A percentile compares a stretch with the other conserved stretches of the same genome.
phyloP scores from a whole-genome alignment of 192 early-diverging fungal genomes.

The Spizellomyces punctatus region DNA sequence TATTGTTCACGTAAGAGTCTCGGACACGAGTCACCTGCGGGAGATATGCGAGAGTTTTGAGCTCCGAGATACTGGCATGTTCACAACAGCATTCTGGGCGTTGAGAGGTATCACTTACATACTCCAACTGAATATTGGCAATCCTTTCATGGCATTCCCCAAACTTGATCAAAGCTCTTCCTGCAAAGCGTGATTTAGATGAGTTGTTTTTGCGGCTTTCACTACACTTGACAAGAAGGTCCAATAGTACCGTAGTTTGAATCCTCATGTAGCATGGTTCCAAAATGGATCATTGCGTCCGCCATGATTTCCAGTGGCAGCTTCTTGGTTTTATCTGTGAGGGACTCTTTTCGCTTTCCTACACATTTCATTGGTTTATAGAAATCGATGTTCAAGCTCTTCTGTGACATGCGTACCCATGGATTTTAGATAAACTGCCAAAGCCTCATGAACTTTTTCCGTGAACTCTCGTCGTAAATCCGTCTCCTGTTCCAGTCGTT shows the following conservation, averaged over 20 bases:
- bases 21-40: constrained; percentile 46
- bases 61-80: not conserved
- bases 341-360: constrained; percentile 68
- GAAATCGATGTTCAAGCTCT: too few species aligned
- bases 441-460: constrained; percentile 63
- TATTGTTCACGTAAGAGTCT: constrained; percentile 57
- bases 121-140: constrained; percentile 47
- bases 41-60: not conserved
- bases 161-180: constrained; percentile 50
- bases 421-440: constrained; percentile 49
- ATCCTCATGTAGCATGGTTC: constrained; percentile 43
- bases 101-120: constrained; percentile 33
- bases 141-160: constrained; percentile 53
- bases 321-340: constrained; percentile 65
- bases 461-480: constrained; percentile 63
- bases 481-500: constrained; percentile 73
- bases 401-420: constrained; percentile 31
- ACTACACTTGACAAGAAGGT: not conserved
- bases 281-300: constrained; percentile 63
- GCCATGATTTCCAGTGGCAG: constrained; percentile 69
- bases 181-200: constrained; percentile 23
- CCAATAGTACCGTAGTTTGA: constrained; percentile 22
- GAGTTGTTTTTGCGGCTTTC: not conserved
- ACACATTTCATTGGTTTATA: constrained; percentile 11
- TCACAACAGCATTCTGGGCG: not conserved